Evolutionary conservation across 495 filamentous ascomycete genomes (phyloP), one percentile per base, ranked within the genome.

Genomic region (Talaromyces thailandensis): DNA sequence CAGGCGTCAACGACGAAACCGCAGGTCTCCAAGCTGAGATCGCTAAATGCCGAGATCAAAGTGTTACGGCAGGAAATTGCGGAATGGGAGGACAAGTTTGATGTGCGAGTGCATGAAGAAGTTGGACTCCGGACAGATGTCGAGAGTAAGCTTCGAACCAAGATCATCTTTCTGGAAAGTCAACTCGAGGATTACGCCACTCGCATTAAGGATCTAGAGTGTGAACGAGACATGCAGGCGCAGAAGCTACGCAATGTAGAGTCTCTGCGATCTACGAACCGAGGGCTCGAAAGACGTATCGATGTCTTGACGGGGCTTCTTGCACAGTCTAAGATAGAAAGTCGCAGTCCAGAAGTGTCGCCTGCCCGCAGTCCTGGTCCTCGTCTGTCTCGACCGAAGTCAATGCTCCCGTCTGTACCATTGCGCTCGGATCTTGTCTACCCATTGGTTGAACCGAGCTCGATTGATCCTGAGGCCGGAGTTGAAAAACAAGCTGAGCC

Each of bases 11-110:
- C 66, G 1, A 67, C 69, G 29, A 71, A 71, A 51, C 43, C 67
- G 2, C 77, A 76, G 6, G 67, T 74, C 8, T 65, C 71, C 16
- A 80, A 74, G 64, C 62, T 82, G 37, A 67, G 73, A 26, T 56
- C 64, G 1, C 26, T 65, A 29, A 60, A 52, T 52, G 56, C 64
- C 16, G 64, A 65, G 32, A 40, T 65, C 28, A 63, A 63, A 26
- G 37, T 61, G 21, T 29, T 65, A 24, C 56, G 57, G 23, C 64
- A 63, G 32, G 64, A 65, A 26, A 26, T 65, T 23, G 24, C 55
- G 25, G 64, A 63, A 29, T 65, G 64, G 64, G 58, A 65, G 58
- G 52, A 55, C 56, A 65, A 56, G 29, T 65, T 65, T 23, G 64
- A 65, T 2, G 56, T 61, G 2, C 64, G 64, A 11, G 64, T 65